Percentiles rank a stretch among this genome's conserved stretches.
Conservation (phyloP, 2,329 filamentous ascomycete species). For the Karstenula rhodostoma region DNA sequence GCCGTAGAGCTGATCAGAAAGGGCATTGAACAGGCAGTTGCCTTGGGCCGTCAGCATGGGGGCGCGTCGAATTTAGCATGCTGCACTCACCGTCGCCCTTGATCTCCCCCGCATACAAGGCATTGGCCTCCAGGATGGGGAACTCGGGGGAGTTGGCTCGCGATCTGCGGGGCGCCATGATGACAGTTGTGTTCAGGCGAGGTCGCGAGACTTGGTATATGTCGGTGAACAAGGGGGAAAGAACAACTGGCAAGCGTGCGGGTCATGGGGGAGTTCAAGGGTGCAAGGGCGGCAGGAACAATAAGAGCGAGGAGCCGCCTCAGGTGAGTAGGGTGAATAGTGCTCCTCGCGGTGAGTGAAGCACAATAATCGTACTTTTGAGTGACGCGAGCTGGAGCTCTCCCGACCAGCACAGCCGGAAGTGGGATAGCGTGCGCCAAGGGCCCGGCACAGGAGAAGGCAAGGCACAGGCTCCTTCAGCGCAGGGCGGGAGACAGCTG, state of each 20-base stretch:
- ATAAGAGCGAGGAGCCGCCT: slow-evolving; percentile 29
- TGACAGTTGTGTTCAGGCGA: slow-evolving; percentile 33
- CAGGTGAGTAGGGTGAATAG: slow-evolving; percentile 35
- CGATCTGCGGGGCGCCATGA: slow-evolving; percentile 43
- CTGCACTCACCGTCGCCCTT: slow-evolving; percentile 67
- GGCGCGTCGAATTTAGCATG: slow-evolving; percentile 17
- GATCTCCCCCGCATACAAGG: slow-evolving; percentile 67
- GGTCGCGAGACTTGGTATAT: slow-evolving; percentile 45
- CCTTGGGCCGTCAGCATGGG: slow-evolving; percentile 55
- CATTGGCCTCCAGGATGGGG: slow-evolving; percentile 63
- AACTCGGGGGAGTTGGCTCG: slow-evolving; percentile 55
- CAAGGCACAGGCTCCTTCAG: slow-evolving; percentile 4
- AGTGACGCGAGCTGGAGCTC: slow-evolving; percentile 42
- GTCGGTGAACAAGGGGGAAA: slow-evolving; percentile 36
- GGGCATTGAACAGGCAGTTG: slow-evolving; percentile 74
- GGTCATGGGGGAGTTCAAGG: slow-evolving; percentile 35
- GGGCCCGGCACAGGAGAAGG: slow-evolving; percentile 18
- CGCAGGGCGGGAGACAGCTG: slow-evolving; percentile 4
- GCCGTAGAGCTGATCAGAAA: slow-evolving; percentile 73
- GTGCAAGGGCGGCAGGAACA: slow-evolving; percentile 18
- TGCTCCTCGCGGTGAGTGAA: slow-evolving; percentile 30
- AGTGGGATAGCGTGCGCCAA: slow-evolving; percentile 21
- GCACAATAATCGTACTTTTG: slow-evolving; percentile 30
- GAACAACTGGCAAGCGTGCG: slow-evolving; percentile 32
- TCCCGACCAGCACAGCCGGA: slow-evolving; percentile 18